Base-by-base conservation (phyloP, 805 yeast genomes). In the Candida ipomoeae region DNA sequence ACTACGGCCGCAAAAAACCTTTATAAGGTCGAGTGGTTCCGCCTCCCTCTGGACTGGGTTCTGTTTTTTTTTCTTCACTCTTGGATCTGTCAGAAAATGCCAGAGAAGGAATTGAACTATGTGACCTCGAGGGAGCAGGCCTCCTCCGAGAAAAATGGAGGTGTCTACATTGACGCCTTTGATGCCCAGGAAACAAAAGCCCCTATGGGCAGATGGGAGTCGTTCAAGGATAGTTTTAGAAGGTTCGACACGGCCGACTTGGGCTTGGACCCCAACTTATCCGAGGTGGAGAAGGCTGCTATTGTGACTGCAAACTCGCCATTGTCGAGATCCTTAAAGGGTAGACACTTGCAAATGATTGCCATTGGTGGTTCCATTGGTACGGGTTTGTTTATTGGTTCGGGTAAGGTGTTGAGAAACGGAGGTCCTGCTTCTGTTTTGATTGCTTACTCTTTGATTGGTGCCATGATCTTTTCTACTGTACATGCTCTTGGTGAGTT, bases 281-380 rank as follows among this genome's bases (percentile, higher is more conserved):
- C 74, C 14, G 77, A 71, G 33, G 63, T 73, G 26, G 81, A 75
- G 60, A 73, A 70, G 52, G 77, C 79, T 20, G 79, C 78, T 53
- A 64, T 76, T 20, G 68, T 70, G 47, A 72, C 79, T 2, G 82
- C 85, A 23, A 71, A 73, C 51, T 71, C 87, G 4, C 90, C 87
- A 2, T 70, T 85, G 53, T 70, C 78, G 43, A 75, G 80, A 55
- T 70, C 77, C 13, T 65, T 82, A 61, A 81, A 80, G 57, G 65
- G 70, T 40, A 77, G 89, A 61, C 87, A 83, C 58, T 63, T 84
- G 59, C 82, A 82, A 56, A 82, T 86, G 89, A 87, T 87, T 68
- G 90, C 94, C 46, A 74, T 87, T 54, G 94, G 92, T 57, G 91
- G 92, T 40, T 79, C 86, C 52, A 87, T 88, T 57, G 96, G 96